Base-by-base conservation (phyloP, 805 yeast genomes). In the Cephaloascus albidus region DNA sequence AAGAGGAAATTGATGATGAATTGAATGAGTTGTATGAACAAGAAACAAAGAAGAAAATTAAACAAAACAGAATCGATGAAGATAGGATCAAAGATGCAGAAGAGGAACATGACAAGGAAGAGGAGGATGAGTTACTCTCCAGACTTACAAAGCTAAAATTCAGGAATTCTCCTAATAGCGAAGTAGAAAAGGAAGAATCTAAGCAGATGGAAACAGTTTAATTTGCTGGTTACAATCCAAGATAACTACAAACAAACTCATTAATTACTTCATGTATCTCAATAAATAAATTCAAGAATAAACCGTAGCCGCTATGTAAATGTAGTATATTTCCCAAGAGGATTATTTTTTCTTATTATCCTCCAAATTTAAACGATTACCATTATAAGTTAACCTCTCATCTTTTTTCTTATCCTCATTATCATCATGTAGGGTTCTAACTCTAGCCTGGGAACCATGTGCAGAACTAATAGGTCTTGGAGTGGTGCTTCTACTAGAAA, bases 321-420 rank as follows among this genome's bases (percentile, higher is more conserved):
- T n/a, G n/a, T n/a, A n/a, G n/a, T n/a, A n/a, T n/a, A n/a, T n/a
- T n/a, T n/a, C n/a, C n/a, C n/a, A n/a, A n/a, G n/a, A n/a, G n/a
- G 12, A 6, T 23, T 12, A 23, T 12, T 52, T 48, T 18, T 53
- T 53, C 8, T 57, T 45, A 27, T 75, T 74, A 45, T 75, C 79
- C 46, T 77, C 78, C 36, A 78, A 48, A 43, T 65, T 68, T 30
- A 74, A 51, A 15, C 62, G 66, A 49, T 78, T 79, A 1, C 83
- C 84, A 48, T 78, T 78, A 48, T 75, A 78, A 1, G 78, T 72
- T 20, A 61, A 51, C 28, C 73, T 56, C 18, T 67, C 70, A n/a
- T n/a, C 15, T 15, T 28, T 26, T 10, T 37, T 35, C 20, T 27
- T 20, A 16, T 61, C 63, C 4, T 52, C 50, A 18, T 55, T 54